Conservation (phyloP, 2,329 filamentous ascomycete genomes). For the Aaosphaeria pasadenensis region DNA sequence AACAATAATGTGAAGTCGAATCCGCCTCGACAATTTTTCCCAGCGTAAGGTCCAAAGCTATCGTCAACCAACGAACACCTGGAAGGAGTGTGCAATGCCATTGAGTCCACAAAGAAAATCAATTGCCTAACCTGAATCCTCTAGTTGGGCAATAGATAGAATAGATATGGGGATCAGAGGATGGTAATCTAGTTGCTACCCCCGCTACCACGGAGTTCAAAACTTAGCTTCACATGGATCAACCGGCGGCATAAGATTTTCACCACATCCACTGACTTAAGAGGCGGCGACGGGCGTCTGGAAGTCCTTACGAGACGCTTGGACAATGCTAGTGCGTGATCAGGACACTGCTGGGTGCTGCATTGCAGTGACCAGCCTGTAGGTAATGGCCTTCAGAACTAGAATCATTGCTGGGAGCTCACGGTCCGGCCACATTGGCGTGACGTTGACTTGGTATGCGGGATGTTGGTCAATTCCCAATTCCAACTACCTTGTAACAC, state of each 20-base stretch:
- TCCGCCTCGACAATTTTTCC: conserved; percentile 26
- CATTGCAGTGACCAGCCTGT: conserved; percentile 1
- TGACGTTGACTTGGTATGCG: conserved; percentile 7
- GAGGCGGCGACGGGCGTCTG: conserved; percentile 12
- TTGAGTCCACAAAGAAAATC: conserved; percentile 14
- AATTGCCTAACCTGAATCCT: conserved; percentile 14
- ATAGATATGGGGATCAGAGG: conserved; percentile 10
- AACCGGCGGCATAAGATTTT: conserved; percentile 17
- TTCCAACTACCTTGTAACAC: conserved; percentile 7
- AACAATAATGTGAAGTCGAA: conserved; percentile 41
- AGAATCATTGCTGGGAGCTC: conserved; percentile 1
- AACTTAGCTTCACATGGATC: conserved; percentile 12
- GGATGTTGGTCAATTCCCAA: conserved; percentile 5
- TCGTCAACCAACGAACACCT: conserved; percentile 24
- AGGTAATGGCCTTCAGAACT: conserved; percentile 1
- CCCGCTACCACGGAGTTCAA: conserved; percentile 10
- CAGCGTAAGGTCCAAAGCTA: conserved; percentile 31
- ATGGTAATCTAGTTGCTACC: conserved; percentile 11
- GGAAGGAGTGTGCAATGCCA: conserved; percentile 16
- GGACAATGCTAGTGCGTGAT: conserved; percentile 6
- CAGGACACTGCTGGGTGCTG: conserved; percentile 3
- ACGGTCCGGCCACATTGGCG: conserved; percentile 2
- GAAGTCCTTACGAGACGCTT: conserved; percentile 9
- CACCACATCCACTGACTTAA: conserved; percentile 13
- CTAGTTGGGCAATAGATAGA: conserved; percentile 18